phyloP scores from a whole-genome alignment of 192 early-diverging fungal genomes.

The Borealophlyctis nickersoniae region DNA sequence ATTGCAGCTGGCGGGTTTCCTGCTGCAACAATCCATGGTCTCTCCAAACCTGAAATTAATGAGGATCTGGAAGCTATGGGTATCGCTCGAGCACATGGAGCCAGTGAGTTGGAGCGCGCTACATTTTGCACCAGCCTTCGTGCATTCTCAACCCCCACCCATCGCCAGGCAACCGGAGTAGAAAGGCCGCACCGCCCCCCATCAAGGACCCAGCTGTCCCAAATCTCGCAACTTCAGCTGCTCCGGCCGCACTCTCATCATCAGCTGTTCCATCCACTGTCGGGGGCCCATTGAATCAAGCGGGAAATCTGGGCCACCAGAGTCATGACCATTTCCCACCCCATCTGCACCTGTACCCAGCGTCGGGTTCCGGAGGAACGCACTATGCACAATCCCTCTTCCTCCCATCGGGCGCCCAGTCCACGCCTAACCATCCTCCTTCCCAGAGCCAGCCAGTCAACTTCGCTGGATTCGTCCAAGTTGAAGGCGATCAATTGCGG shows the following conservation, averaged over 20 bases:
- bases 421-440: not conserved
- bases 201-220: not conserved
- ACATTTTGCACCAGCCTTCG: no score
- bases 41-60: slow-evolving; percentile 15
- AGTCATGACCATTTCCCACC: not conserved
- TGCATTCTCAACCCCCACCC: not conserved
- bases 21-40: slow-evolving; percentile 11
- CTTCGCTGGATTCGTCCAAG: no score
- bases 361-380: no score
- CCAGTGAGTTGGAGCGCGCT: no score
- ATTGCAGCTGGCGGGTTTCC: slow-evolving; percentile 23
- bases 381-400: not conserved
- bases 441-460: not conserved
- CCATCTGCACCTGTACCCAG: not conserved
- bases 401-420: not conserved
- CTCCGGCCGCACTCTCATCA: no score
- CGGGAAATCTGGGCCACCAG: not conserved
- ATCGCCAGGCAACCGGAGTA: not conserved
- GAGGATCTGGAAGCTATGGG: slow-evolving; percentile 24
- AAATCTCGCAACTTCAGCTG: not conserved
- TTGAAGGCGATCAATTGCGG: slow-evolving; percentile 16
- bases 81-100: no score
- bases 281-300: not conserved
- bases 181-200: not conserved
- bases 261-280: no score